Conservation (phyloP, 2,329 filamentous ascomycete species). For the Macrophomina phaseolina region DNA sequence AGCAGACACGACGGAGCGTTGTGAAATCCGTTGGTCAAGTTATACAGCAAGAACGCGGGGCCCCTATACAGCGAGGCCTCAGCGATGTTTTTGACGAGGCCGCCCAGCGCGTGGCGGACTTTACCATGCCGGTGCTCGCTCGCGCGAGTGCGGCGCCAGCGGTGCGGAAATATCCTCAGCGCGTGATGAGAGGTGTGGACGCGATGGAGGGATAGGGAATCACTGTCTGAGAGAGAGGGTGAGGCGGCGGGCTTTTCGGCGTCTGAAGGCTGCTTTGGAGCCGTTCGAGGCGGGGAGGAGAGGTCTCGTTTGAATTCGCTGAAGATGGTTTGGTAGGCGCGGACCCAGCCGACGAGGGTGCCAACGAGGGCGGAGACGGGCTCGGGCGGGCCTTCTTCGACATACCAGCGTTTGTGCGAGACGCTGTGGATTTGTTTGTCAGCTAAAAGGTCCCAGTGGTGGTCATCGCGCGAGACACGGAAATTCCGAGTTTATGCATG, state of each 20-base stretch:
- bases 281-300: background rate
- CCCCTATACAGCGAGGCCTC: background rate
- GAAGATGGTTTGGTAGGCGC: background rate
- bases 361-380: conserved; percentile 3
- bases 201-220: background rate
- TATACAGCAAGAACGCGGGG: background rate
- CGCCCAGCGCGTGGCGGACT: background rate
- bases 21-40: background rate
- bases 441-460: background rate
- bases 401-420: conserved; percentile 11
- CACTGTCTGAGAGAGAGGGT: background rate
- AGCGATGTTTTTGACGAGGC: background rate
- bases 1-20: background rate
- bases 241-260: background rate
- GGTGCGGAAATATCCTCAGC: background rate
- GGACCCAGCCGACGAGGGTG: background rate
- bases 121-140: background rate
- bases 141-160: background rate
- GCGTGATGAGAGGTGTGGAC: background rate
- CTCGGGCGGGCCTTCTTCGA: conserved; percentile 13
- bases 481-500: no score
- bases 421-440: background rate
- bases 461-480: background rate
- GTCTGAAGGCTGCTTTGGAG: background rate
- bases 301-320: conserved; percentile 12